Percentiles rank a stretch among this genome's conserved stretches.
Evolutionary conservation across 2,329 filamentous ascomycete species (phyloP).

Genomic region (Penicillium sp.): DNA sequence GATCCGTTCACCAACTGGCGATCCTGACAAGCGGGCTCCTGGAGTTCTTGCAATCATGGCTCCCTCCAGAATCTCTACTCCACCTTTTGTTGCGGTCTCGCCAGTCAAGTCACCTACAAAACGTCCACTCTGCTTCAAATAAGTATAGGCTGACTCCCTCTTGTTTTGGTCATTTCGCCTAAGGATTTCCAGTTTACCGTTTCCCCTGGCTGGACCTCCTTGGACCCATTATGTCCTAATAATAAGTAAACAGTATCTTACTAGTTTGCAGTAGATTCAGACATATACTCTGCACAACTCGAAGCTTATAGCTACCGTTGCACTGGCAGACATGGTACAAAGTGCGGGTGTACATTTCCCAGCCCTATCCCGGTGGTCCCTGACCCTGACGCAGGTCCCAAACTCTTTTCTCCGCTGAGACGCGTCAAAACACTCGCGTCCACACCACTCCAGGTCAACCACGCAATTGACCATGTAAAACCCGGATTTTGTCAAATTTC

Average conservation of each 20-base stretch:
- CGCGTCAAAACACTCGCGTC: conserved; percentile 11
- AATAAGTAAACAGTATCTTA: background rate
- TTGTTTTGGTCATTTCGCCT: background rate
- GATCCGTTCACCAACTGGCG: background rate
- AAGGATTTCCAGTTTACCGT: background rate
- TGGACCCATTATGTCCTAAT: background rate
- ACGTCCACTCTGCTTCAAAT: background rate
- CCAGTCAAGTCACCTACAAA: background rate
- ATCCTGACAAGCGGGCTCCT: background rate
- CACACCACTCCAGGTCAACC: background rate
- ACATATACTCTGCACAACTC: background rate
- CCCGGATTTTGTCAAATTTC: too few relatives aligned
- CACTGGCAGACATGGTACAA: background rate
- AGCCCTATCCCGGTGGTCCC: too few relatives aligned
- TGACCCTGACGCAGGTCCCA: background rate
- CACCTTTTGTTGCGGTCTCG: background rate
- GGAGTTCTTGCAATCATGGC: background rate
- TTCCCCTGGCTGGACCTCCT: background rate
- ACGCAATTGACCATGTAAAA: conserved; percentile 6
- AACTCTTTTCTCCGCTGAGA: background rate
- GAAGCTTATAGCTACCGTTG: background rate
- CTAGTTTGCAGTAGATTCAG: background rate
- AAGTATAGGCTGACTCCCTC: background rate
- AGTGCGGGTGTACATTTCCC: background rate
- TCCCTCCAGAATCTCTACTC: background rate